Evolutionary conservation across 495 filamentous ascomycete genomes (phyloP), one percentile per base, ranked within the genome.

Genomic region (Aspergillus cavernicola): DNA sequence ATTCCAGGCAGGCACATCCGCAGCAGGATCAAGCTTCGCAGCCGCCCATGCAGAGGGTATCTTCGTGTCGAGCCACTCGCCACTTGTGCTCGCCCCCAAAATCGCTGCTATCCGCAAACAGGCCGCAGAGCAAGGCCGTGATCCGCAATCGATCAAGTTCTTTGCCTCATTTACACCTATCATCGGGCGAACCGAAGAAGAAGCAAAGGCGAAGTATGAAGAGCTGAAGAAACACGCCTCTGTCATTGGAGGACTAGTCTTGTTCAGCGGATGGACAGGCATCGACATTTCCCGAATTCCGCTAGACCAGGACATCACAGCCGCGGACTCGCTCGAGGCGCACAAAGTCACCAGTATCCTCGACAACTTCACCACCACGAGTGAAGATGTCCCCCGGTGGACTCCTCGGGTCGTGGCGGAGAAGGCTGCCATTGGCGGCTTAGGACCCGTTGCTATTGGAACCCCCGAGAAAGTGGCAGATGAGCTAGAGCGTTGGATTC

Each of bases 11-110:
- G 83, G 84, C 12, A 81, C 79, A 7, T 85, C 81, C 0, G 48
- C 70, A 0, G 81, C 82, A 0, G 82, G 83, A 2, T 76, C 74
- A 1, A 69, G 62, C 0, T 87, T 87, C 54, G 82, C 80, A 0
- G 76, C 81, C 0, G 77, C 69, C 10, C 83, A 86, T 54, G 84
- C 82, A 1, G 83, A 87, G 59, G 82, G 74, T 1, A 82, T 86
- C 48, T 86, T 86, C 63, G 80, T 85, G 1, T 80, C 79, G 0
- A 74, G 72, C 0, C 78, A 81, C 49, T 78, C 77, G 0, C 74
- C 80, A 0, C 52, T 68, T 9, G 68, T 82, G 11, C 66, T 84
- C 3, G 59, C 63, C 1, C 75, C 76, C 0, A 82, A 81, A 47
- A 74, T 85, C 35, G 72, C 70, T 22, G 71, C 72, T n/a, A 82